Percentiles rank a stretch among this genome's conserved stretches.
Conservation (phyloP, 805 yeast genomes). For the Zygotorulaspora sp. region DNA sequence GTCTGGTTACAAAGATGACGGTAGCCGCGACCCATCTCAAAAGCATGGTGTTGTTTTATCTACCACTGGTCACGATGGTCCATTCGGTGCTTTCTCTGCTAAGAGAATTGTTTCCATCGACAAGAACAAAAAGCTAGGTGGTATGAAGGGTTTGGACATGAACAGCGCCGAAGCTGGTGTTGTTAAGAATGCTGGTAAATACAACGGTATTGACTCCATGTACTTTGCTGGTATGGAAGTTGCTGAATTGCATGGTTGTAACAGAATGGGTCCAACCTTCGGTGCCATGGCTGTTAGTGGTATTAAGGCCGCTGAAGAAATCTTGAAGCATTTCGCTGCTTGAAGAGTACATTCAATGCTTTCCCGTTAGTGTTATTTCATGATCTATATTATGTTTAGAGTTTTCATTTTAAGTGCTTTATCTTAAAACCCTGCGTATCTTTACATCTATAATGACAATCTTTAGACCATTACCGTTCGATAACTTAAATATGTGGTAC, state of each 20-base stretch:
- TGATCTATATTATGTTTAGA: too few relatives aligned
- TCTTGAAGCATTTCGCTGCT: conserved; percentile 34
- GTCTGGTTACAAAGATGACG: conserved; percentile 34
- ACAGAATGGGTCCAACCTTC: conserved; percentile 82
- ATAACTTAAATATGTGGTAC: too few relatives aligned
- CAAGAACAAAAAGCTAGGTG: conserved; percentile 46
- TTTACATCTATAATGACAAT: too few relatives aligned
- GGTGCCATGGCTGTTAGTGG: conserved; percentile 80
- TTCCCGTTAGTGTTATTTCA: too few relatives aligned
- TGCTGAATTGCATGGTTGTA: conserved; percentile 69
- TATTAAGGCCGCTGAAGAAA: conserved; percentile 66
- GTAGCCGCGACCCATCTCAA: conserved; percentile 34
- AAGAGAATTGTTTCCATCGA: conserved; percentile 59
- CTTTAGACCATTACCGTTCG: too few relatives aligned
- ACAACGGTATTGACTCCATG: conserved; percentile 30
- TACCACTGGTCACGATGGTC: conserved; percentile 80
- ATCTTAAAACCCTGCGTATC: too few relatives aligned
- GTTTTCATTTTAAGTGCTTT: too few relatives aligned
- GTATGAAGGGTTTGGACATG: conserved; percentile 79
- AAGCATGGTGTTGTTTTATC: conserved; percentile 53
- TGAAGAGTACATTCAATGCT: too few relatives aligned
- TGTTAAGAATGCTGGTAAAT: conserved; percentile 57
- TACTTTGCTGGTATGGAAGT: conserved; percentile 67
- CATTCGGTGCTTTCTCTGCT: conserved; percentile 75
- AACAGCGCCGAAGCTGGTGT: conserved; percentile 71